Base-by-base conservation (phyloP, 768 basidiomycete genomes). In the Panus rudis region DNA sequence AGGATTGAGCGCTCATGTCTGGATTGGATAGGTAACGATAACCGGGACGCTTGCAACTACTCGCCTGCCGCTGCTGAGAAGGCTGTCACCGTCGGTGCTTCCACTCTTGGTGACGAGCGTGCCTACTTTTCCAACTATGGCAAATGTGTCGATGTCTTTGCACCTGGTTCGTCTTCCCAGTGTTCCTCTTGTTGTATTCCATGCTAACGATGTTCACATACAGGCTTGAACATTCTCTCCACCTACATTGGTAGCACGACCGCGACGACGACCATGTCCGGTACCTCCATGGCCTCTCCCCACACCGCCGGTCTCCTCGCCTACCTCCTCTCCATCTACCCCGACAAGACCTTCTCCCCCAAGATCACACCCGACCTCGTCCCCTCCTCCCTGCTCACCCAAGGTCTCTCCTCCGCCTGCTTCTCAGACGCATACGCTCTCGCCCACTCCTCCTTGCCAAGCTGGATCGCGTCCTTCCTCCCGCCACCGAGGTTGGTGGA, bases 121-220 rank as follows among this genome's bases (percentile, higher is more conserved):
- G 89, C 89, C 4, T 87, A 86, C 66, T 92, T 96, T 74, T 93
- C 91, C 59, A 99, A 99, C 76, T 73, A 69, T 53, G 96, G 94
- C 17, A 51, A 68, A 41, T 97, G 93, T 58, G 92, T 98, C 41
- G 90, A 97, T 54, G 74, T 98, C 49, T 93, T 96, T 54, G 93
- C 78, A 24, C 94, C 93, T 39, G 90, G 80, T 68, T 54, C 40
- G 65, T 60, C 17, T 11, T 37, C 5, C 10, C 25, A n/a, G n/a
- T 14, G 14, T 26, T 28, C 10, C 0, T 3, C n/a, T 39, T 1
- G 2, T n/a, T 37, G 21, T 4, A 4, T 39, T 22, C 17, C 19
- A 21, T 17, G 24, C 37, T 48, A 20, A 35, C 16, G 4, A 51
- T 30, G 19, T 23, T 21, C 34, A n/a, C n/a, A n/a, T 4, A 5